A percentile compares a stretch with the other conserved stretches of the same genome.
These are phyloP conservation scores for Rhizopogon rudus DNA, from an alignment of 768 basidiomycete genomes.

Conservation along the genomic window DNA sequence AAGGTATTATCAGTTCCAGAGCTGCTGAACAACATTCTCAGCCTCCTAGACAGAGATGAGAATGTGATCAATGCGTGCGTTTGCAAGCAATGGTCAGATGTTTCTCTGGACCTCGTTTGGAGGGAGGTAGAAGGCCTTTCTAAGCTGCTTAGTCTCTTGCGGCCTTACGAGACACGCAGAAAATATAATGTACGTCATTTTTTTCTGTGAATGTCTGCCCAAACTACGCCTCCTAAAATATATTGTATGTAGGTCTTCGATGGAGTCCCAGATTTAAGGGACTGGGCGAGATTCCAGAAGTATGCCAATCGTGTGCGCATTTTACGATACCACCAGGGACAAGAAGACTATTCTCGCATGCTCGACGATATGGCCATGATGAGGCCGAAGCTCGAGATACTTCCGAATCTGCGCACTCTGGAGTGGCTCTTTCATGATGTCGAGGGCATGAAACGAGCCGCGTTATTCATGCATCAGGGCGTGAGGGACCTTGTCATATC, in stretches of 20 bases:
- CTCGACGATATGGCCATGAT: slow-evolving; percentile 54
- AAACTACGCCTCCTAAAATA: neutral
- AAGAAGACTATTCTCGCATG: slow-evolving; percentile 10
- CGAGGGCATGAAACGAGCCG: slow-evolving; percentile 26
- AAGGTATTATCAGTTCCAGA: no score
- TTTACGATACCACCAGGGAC: slow-evolving; percentile 12
- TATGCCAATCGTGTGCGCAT: slow-evolving; percentile 36
- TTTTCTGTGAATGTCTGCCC: no score
- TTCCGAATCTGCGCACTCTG: slow-evolving; percentile 37
- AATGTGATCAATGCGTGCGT: slow-evolving; percentile 46
- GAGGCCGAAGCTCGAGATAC: slow-evolving; percentile 40
- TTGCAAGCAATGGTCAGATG: slow-evolving; percentile 54
- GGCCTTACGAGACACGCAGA: no score
- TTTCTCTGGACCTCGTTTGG: slow-evolving; percentile 58
- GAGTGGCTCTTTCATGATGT: slow-evolving; percentile 33
- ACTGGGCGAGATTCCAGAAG: slow-evolving; percentile 47
- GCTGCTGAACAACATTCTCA: slow-evolving; percentile 36
- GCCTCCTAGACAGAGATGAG: slow-evolving; percentile 34
- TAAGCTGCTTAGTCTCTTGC: slow-evolving; percentile 36
- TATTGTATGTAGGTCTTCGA: slow-evolving; percentile 32
- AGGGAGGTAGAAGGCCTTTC: slow-evolving; percentile 41
- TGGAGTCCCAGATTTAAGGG: slow-evolving; percentile 31
- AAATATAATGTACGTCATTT: no score
- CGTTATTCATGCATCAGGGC: slow-evolving; percentile 55
- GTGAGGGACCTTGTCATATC: slow-evolving; percentile 33